Percentiles rank a stretch among this genome's conserved stretches.
Evolutionary conservation across 108 stramenopile species (phyloP).

Genomic region (Bacterosira constricta): DNA sequence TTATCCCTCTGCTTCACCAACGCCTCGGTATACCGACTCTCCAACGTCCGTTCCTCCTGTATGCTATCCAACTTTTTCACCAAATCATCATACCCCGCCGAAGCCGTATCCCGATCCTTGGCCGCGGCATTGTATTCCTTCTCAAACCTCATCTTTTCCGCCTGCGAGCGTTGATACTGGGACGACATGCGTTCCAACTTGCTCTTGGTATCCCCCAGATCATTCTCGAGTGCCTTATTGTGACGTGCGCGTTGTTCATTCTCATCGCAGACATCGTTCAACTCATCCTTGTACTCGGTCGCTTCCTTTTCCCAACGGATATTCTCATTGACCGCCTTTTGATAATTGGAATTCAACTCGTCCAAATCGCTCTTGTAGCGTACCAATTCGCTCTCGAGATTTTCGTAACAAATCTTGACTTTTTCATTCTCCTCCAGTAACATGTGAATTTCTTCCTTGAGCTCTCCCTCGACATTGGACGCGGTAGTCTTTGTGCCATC

Average conservation of each 20-base stretch:
- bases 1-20: conserved; percentile 50
- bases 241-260: conserved; percentile 21
- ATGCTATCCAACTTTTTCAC: conserved; percentile 32
- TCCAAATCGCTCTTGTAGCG: conserved; percentile 24
- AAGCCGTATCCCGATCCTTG: conserved; percentile 14
- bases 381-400: conserved; percentile 24
- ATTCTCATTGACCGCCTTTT: conserved; percentile 24
- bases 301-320: conserved; percentile 36
- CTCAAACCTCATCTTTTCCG: conserved; percentile 12
- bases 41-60: conserved; percentile 42
- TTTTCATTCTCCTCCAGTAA: conserved; percentile 49
- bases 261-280: conserved; percentile 35
- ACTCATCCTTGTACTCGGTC: conserved; percentile 29
- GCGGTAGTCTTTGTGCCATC: conserved; percentile 7
- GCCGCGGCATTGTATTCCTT: conserved; percentile 1
- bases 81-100: conserved; percentile 21
- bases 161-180: conserved; percentile 5
- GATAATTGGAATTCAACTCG: conserved; percentile 16
- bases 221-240: not conserved
- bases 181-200: conserved; percentile 26
- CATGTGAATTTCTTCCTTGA: conserved; percentile 33
- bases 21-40: conserved; percentile 45
- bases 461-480: not conserved
- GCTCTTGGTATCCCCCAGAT: conserved; percentile 16
- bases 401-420: conserved; percentile 38